Conservation (phyloP, 257 asterid genomes). For the Verbascum thapsus region DNA sequence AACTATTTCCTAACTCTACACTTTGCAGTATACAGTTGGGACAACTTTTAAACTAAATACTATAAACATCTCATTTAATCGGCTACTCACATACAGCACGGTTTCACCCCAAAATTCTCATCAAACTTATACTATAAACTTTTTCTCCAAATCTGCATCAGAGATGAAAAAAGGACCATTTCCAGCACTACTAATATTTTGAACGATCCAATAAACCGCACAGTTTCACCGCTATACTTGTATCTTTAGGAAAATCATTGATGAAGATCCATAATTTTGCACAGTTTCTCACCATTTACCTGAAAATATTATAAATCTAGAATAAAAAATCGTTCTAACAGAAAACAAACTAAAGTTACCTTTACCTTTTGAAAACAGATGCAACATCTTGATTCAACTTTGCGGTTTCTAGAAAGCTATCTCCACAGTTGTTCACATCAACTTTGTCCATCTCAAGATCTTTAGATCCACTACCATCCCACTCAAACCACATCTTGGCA, state of each 20-base stretch:
- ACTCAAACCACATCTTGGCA: slow-evolving; percentile 95
- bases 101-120: no score
- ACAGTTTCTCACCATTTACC: slow-evolving; percentile 36
- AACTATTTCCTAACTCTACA: no score
- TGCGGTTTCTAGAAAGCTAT: slow-evolving; percentile 62
- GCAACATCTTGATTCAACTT: slow-evolving; percentile 65
- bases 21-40: no score
- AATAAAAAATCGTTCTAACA: no score
- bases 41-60: no score
- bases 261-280: no score
- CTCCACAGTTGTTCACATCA: slow-evolving; percentile 56
- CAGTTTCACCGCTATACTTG: no score
- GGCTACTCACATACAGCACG: no score
- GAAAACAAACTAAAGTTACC: neutral
- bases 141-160: neutral
- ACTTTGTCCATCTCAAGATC: slow-evolving; percentile 72
- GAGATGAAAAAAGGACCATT: slow-evolving; percentile 3
- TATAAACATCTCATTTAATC: no score
- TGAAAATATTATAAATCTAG: slow-evolving; percentile 31
- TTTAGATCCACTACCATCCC: slow-evolving; percentile 68
- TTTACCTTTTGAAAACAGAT: slow-evolving; percentile 60
- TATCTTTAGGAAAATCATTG: no score
- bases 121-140: no score
- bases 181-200: slow-evolving; percentile 10
- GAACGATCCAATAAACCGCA: slow-evolving; percentile 9